Conservation (phyloP, 257 asterid species). For the Solanum appendiculatum region DNA sequence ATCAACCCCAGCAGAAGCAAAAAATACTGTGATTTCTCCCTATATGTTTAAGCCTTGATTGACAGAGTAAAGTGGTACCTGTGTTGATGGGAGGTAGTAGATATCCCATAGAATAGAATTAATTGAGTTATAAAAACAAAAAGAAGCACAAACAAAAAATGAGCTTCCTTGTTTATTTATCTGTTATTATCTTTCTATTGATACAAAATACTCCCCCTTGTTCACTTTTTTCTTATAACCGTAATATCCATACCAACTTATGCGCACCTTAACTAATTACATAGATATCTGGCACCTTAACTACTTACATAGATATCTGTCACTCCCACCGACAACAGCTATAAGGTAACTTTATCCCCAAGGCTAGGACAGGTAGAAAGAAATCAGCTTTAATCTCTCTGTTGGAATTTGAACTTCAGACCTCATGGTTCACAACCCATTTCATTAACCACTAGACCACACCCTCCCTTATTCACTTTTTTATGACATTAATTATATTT, state of each 20-base stretch:
- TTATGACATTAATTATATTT: not conserved
- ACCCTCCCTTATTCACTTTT: not conserved
- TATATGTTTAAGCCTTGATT: not conserved
- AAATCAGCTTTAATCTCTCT: not conserved
- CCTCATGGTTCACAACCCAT: not conserved
- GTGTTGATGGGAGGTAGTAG: not conserved
- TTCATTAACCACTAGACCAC: not conserved
- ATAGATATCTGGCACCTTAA: not conserved
- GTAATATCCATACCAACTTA: not conserved
- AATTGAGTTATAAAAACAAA: not conserved
- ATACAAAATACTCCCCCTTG: not conserved
- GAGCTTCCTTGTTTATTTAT: not conserved
- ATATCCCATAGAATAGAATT: not conserved
- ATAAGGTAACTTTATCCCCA: not conserved
- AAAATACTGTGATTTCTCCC: not conserved
- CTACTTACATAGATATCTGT: not conserved
- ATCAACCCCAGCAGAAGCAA: not conserved
- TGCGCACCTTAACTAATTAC: not conserved
- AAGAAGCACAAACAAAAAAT: not conserved
- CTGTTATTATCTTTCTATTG: not conserved
- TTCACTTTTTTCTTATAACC: not conserved
- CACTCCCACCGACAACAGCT: not conserved
- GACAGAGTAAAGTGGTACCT: not conserved
- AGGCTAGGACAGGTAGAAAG: not conserved
- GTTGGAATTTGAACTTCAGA: not conserved